Evolutionary conservation across 768 basidiomycete species (phyloP), one percentile per base, ranked within the genome.

Genomic region (Hygrocybe punicea): DNA sequence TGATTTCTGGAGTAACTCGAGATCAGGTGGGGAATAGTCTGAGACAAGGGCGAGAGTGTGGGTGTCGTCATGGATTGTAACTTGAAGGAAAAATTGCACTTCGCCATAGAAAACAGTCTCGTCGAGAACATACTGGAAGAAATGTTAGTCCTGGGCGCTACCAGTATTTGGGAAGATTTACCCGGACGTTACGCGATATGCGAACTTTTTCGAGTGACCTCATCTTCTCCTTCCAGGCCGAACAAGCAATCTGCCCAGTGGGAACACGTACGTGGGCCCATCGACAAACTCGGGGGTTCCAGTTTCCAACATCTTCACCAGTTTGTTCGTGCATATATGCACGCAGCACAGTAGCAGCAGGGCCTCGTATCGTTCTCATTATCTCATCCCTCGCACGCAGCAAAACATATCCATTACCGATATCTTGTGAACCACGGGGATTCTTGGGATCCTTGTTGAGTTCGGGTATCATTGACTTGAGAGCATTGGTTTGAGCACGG

Each of bases 211-310:
- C 14, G 1, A 36, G 17, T 17, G 40, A 25, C 17, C 49, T 52
- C 19, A 36, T 16, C 25, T 34, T 54, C 40, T 69, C 65, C 34
- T 55, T 62, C 67, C 67, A 69, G 1, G 24, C 33, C 16, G 58
- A 66, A n/a, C 62, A 45, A 11, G 59, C 61, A 57, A 63, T 55
- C 53, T 67, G 67, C 14, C 68, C 64, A 54, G 58, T 65, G 13
- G 65, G 67, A 44, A 68, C 59, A n/a, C 39, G 47, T 6, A 68
- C n/a, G n/a, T n/a, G 56, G 1, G 61, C 68, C 67, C 68, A 70
- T n/a, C 53, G 51, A 52, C 17, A 29, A 14, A 69, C 37, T 55
- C 33, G 1, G 47, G n/a, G 17, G 51, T 64, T 52, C 6, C 10
- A 74, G 61, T 10, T 60, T 11, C 53, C 46, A 16, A 19, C 21